Evolutionary conservation across 768 basidiomycete species (phyloP), one percentile per base, ranked within the genome.

Genomic region (Agaricus subrufescens): DNA sequence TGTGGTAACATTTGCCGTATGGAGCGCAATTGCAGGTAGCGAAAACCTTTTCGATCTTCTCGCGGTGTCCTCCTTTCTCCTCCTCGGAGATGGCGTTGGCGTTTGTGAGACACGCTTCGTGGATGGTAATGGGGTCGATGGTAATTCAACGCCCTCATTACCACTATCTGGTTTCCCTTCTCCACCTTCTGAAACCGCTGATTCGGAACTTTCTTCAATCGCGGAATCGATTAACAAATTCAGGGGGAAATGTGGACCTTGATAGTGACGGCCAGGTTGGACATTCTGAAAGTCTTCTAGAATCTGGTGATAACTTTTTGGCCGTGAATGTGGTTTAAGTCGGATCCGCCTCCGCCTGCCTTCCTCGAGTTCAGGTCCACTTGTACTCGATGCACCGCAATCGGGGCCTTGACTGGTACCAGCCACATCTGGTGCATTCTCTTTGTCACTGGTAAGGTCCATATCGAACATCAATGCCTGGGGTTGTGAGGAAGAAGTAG

Each of bases 1-100:
- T 23, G 86, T 81, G 29, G 84, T 86, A 12, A 91, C 88, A 15
- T 80, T 82, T 30, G 83, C 83, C 30, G 84, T 83, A 60, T 91
- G 88, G 66, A 91, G 60, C 38, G 86, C 88, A 38, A 92, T 75
- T n/a, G 87, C 87, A 46, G 89, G 87, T 49, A 87, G 58, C 48
- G 90, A 91, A 63, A 90, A 90, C 39, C 87, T 79, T 65, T 89
- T 87, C 63, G 74, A 75, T 62, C 82, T 68, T 61, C 85, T 71
- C 44, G 77, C 79, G 0, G 86, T 87, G 58, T 87, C 79, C 65
- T 88, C 87, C 62, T 66, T 75, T 57, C 75, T 60, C 52, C 62
- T 63, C 27, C 58, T 64, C 5, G 69, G 67, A 0, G 68, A 68
- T 7, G 70, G 66, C 26, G 61, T 53, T 7, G 66, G 62, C 11